A percentile compares a stretch with the other conserved stretches of the same genome.
Conservation (phyloP, 2,329 filamentous ascomycete species). For the Sporothrix luriei region DNA sequence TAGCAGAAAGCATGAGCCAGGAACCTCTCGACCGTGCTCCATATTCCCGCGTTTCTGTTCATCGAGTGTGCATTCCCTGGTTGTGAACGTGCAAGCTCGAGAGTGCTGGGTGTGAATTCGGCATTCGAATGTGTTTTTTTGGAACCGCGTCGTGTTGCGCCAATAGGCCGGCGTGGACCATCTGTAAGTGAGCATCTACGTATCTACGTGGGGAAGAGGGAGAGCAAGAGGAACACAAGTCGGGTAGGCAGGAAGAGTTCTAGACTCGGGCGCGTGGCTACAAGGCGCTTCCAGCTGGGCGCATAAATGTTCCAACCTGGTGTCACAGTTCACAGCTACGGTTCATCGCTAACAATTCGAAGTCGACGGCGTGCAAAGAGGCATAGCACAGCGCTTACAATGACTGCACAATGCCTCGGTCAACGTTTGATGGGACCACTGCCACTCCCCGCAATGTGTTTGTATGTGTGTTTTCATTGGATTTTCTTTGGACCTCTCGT, state of each 20-base stretch:
- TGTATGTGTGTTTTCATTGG: not conserved
- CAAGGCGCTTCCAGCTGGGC: slow-evolving; percentile 10
- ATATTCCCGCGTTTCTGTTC: slow-evolving; percentile 11
- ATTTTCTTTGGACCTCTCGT: not conserved
- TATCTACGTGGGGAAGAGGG: not conserved
- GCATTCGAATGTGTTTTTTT: too few relatives aligned
- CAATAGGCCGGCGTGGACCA: not conserved
- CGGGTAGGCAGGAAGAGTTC: not conserved
- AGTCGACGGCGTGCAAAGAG: not conserved
- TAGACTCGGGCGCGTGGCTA: slow-evolving; percentile 27
- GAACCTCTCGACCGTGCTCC: slow-evolving; percentile 4
- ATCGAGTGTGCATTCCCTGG: not conserved
- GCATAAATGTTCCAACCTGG: not conserved
- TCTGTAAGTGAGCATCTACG: not conserved
- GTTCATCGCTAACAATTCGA: not conserved
- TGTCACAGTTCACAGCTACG: not conserved
- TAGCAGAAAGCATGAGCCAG: slow-evolving; percentile 7
- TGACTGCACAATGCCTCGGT: slow-evolving; percentile 3
- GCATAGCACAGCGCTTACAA: not conserved
- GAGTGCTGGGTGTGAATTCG: not conserved
- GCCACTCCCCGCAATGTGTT: not conserved
- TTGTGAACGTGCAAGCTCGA: not conserved
- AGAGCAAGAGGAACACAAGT: not conserved
- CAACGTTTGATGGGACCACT: not conserved
- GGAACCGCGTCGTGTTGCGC: not conserved